Evolutionary conservation across 1,139 yeast genomes (phyloP), one percentile per base, ranked within the genome.

Genomic region (Pichia norvegensis): DNA sequence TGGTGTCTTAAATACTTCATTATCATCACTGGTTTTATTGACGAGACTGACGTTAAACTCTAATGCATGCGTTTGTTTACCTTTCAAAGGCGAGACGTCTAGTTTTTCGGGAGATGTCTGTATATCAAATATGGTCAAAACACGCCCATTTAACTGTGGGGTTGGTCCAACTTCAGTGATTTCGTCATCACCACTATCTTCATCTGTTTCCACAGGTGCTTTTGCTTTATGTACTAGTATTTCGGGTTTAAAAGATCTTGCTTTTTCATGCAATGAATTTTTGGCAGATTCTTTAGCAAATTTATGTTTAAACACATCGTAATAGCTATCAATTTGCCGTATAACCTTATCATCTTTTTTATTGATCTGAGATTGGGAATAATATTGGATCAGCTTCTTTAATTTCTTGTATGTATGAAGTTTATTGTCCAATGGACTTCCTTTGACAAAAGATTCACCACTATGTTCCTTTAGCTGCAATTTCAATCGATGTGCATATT

Each of bases 81-180:
- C 6, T 38, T 46, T 42, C 43, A 41, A 35, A 67, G 6, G 74
- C 65, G 52, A 66, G 65, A 42, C 23, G 13, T 25, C 29, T 11
- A 39, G 20, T 11, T 55, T 68, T 64, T 49, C 50, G 4, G 56
- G 57, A 1, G 39, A 53, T 11, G 45, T 46, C 22, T 56, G 58
- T 38, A 74, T 65, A 52, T 82, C 88, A 55, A 83, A 80, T 13
- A 83, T 69, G 11, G 88, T 80, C 39, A 81, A 58, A 0, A 82
- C 85, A 37, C 79, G 72, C 0, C 92, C 92, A 49, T 79, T 72
- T 10, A 83, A 71, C 52, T 82, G 90, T 0, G 92, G 92, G 0
- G 92, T 83, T 0, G 92, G 92, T 0, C 90, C 90, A 17, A 82
- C 59, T 51, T 77, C 81, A 1, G 54, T 47, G 2, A 55, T 38